Evolutionary conservation across 352 stramenopile species (phyloP), one percentile per base, ranked within the genome.

Genomic region (Globisporangium sylvaticum): DNA sequence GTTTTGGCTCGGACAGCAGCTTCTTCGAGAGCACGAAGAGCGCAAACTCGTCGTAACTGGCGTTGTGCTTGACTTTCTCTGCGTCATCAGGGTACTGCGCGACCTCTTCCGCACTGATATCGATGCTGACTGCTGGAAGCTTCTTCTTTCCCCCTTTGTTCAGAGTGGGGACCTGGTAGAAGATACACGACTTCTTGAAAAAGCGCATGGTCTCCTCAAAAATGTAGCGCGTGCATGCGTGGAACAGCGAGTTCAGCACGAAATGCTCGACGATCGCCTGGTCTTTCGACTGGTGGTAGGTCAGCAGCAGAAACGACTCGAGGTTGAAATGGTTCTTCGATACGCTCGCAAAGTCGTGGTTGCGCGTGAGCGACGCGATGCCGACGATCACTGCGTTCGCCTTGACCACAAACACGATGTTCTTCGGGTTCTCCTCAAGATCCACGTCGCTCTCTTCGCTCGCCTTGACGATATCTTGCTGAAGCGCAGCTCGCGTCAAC

Each of bases 21-120:
- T 88, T 81, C 66, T 92, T 92, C 0, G 92, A 87, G 53, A 96
- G 39, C 32, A 91, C 80, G 67, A 97, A 97, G n/a, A 98, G 77
- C 20, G 89, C 81, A 48, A 91, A 91, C 9, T 62, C 27, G 57
- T 79, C 66, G 46, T 70, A 79, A 10, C 39, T 64, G 7, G 56
- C 59, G 2, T 53, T 65, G 34, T 75, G 65, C 27, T 65, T 29
- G 12, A 66, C 62, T 18, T 60, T 65, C 10, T 74, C 70, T 3
- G 64, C 73, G 46, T 90, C 80, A 15, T 89, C 76, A 0, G 83
- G 77, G 44, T 87, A 79, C 55, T 80, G 60, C 3, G 66, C 81
- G 9, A 83, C 74, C 53, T 87, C 70, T 18, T 91, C 79, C 15
- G 50, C 58, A 55, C 75, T 80, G 54, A 81, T 66, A 9, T 58